Evolutionary conservation across 495 filamentous ascomycete genomes (phyloP), one percentile per base, ranked within the genome.

Genomic region (Lasiosphaeria ovina): DNA sequence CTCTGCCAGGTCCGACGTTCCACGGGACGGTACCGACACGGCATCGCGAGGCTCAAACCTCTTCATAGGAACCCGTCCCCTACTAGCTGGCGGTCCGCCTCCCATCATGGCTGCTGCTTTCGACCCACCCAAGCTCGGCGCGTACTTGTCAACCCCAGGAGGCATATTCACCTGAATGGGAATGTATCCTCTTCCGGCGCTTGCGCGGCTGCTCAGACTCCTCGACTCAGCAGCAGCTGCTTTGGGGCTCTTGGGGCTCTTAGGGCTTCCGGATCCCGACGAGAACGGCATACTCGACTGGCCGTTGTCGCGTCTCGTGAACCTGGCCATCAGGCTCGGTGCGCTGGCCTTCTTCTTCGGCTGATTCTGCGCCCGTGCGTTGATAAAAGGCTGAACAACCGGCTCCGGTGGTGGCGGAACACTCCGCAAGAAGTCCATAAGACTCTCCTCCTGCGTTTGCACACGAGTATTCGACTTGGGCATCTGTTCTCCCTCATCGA

Each of bases 361-460:
- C 35, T 70, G 72, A 35, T 72, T 76, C 45, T 59, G 62, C 14
- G 62, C 36, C 31, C 62, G 59, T 7, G 74, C 56, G 42, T 64
- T 42, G n/a, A 76, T 24, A 24, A 24, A 74, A 16, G 55, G 73
- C 51, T 79, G 76, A 7, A 71, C 67, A 33, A 74, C 77, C 16
- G 79, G 73, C 61, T 76, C 74, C 14, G 81, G 74, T 3, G 94
- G 92, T 12, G 93, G 94, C 17, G 90, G 83, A n/a, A 83, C 87
- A 64, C 83, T 92, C 54, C 83, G 84, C 55, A 99, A 77, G 78
- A 99, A 99, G 65, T 99, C 95, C 36, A 91, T 84, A 51, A 97
- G 71, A 66, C 89, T 92, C 64, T 91, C 90, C 66, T 89, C 86
- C 34, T 87, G 72, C 14, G 75, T 75, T 12, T 69, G 69, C 35